Percentiles rank a stretch among this genome's conserved stretches.
Conservation (phyloP, 2,329 filamentous ascomycete species). For the Hypomyces rosellus region DNA sequence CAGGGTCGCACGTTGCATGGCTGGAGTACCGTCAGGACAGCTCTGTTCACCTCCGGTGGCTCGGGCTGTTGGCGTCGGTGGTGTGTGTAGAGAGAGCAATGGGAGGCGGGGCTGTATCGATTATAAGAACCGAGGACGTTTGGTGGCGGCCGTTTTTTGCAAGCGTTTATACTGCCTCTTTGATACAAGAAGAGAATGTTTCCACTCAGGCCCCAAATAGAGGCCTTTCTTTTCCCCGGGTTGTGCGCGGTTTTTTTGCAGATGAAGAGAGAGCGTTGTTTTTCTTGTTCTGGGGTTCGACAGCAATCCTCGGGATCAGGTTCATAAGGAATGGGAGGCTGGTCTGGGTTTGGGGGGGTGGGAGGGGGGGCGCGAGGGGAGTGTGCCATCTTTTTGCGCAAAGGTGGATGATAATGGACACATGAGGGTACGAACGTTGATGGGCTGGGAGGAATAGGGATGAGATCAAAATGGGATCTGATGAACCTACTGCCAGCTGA, state of each 20-base stretch:
- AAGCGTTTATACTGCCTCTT: constrained; percentile 8
- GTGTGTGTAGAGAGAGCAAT: constrained; percentile 6
- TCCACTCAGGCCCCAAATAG: constrained; percentile 1
- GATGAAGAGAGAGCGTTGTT: not conserved
- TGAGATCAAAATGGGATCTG: constrained; percentile 11
- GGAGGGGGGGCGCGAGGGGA: not conserved
- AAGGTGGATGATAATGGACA: constrained; percentile 14
- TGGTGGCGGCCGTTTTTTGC: constrained; percentile 10
- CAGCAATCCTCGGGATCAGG: constrained; percentile 5
- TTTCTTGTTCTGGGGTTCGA: constrained; percentile 7
- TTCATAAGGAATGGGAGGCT: constrained; percentile 3
- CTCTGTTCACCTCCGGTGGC: not conserved
- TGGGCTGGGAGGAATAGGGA: constrained; percentile 2
- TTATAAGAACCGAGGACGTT: constrained; percentile 8
- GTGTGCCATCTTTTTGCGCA: not conserved
- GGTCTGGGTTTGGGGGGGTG: constrained; percentile 1
- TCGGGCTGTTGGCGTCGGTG: not conserved
- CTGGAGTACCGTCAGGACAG: not conserved
- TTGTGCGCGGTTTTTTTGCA: not conserved
- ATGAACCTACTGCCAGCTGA: constrained; percentile 11
- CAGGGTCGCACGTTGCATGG: no score
- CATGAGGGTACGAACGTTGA: constrained; percentile 14
- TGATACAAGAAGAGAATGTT: constrained; percentile 4
- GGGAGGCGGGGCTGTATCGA: constrained; percentile 5
- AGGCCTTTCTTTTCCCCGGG: not conserved